Evolutionary conservation across 768 basidiomycete genomes (phyloP), one percentile per base, ranked within the genome.

Genomic region (Mycena albidolilacea): DNA sequence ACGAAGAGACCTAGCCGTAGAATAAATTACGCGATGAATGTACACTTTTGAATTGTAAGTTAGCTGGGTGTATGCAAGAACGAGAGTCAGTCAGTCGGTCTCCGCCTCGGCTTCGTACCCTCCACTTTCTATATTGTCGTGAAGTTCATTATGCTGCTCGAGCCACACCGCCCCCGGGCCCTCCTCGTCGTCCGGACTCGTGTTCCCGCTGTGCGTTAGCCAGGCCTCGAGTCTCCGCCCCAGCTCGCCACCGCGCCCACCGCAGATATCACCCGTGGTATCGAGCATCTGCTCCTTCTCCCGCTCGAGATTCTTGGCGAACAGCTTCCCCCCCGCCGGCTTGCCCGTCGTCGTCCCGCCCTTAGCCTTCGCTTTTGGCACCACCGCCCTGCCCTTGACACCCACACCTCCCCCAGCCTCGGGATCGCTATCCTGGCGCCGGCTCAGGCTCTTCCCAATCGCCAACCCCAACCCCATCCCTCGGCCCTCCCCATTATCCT

Each of bases 221-320:
- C 93, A 93, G 52, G 91, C 93, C 81, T 95, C 94, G 66, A 95
- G 82, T 67, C 94, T 82, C 64, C 92, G 82, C 50, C 94, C 93
- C 8, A 95, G 82, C 83, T 95, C 94, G 10, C 93, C 93, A 0
- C 94, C 94, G 19, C 92, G 86, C 44, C 93, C 94, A 48, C 93
- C 94, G 80, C 93, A 94, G 37, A 91, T 88, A 79, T 95, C 94
- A 0, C 94, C 93, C 46, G 89, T 91, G 64, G 86, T 90, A 69
- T 91, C 87, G 79, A 95, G 81, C 84, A 90, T 89, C 83, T 90
- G 89, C 81, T 93, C 93, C 79, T 86, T 88, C 81, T 92, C 90
- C 80, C 87, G 85, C 80, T 93, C 92, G 7, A 75, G 65, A 23
- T 75, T 48, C 71, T 87, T 86, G 58, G 86, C 85, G 71, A 92